Evolutionary conservation across 1,284 basidiomycete genomes (phyloP).

Genomic region (Heterobasidion irregulare): DNA sequence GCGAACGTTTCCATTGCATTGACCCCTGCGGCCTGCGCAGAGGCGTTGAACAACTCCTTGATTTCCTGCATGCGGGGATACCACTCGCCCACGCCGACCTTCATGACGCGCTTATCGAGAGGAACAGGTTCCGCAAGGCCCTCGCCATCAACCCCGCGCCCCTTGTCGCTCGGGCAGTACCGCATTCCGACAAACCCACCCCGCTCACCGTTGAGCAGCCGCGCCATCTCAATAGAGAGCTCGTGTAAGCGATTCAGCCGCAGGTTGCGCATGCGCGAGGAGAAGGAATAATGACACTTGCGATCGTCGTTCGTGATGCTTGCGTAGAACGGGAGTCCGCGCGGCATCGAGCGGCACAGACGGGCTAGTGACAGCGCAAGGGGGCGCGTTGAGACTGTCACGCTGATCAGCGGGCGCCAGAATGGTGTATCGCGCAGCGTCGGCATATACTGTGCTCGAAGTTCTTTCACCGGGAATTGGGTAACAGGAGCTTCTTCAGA

Average conservation of each 20-base stretch:
- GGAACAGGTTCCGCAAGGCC: conserved; percentile 24
- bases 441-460: conserved; percentile 18
- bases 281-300: conserved; percentile 23
- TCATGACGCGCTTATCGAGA: conserved; percentile 21
- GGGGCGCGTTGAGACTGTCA: conserved; percentile 35
- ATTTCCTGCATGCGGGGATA: conserved; percentile 24
- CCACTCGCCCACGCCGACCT: conserved; percentile 27
- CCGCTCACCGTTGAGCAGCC: conserved; percentile 21
- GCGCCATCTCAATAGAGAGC: conserved; percentile 18
- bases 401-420: conserved; percentile 32
- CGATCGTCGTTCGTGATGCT: conserved; percentile 24
- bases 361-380: conserved; percentile 29
- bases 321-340: conserved; percentile 29
- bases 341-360: conserved; percentile 21
- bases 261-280: conserved; percentile 26
- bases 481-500: background rate
- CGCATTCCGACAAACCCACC: conserved; percentile 29
- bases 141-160: conserved; percentile 27
- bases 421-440: conserved; percentile 23
- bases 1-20: conserved; percentile 17
- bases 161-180: conserved; percentile 18
- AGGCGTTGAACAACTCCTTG: conserved; percentile 23
- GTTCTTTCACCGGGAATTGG: background rate
- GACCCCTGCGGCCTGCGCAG: conserved; percentile 19
- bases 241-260: conserved; percentile 26